Conservation (phyloP, 768 basidiomycete genomes). For the Termitomyces sp. region DNA sequence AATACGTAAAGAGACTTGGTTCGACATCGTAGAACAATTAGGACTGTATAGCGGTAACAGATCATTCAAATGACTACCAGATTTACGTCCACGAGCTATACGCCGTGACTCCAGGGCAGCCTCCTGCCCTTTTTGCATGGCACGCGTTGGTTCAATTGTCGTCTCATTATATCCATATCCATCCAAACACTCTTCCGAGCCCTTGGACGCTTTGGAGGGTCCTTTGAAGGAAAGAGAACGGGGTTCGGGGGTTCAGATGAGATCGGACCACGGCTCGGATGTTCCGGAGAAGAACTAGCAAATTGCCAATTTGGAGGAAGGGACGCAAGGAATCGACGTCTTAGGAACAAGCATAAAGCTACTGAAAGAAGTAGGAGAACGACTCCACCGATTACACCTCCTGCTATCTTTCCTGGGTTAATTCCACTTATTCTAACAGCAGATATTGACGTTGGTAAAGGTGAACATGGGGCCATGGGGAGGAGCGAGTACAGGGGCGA, state of each 20-base stretch:
- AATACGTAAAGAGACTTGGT: not conserved
- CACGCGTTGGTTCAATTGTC: constrained; percentile 3
- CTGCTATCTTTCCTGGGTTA: not conserved
- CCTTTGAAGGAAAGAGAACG: too few species aligned
- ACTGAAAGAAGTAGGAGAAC: not conserved
- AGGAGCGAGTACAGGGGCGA: not conserved
- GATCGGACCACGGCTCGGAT: too few species aligned
- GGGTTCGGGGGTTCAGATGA: not conserved
- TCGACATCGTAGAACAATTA: not conserved
- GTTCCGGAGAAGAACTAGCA: not conserved
- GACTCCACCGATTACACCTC: not conserved
- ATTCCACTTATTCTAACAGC: not conserved
- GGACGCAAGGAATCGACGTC: not conserved
- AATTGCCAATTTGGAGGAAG: too few species aligned
- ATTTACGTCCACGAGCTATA: not conserved
- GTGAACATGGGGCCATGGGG: too few species aligned
- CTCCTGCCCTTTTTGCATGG: not conserved
- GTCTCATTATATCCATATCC: not conserved
- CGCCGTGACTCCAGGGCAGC: not conserved
- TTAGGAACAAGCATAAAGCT: not conserved
- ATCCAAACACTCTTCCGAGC: not conserved
- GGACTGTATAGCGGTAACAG: not conserved
- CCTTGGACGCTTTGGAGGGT: too few species aligned
- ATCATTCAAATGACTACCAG: not conserved
- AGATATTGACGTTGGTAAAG: not conserved